Conservation (phyloP, 495 filamentous ascomycete genomes). For the Aspergillus biplanus region DNA sequence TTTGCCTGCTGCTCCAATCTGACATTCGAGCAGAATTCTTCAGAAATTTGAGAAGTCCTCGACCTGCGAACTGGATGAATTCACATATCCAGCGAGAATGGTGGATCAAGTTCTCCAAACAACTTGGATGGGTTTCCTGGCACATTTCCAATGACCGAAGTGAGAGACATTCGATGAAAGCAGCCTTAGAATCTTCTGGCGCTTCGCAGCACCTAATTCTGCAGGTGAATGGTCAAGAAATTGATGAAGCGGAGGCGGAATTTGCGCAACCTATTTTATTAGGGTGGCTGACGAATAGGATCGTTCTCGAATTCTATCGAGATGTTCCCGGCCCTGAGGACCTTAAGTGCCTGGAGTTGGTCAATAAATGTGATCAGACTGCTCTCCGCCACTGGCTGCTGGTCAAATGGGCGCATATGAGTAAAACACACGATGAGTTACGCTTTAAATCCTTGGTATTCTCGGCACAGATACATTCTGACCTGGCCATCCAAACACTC, state of each 20-base stretch:
- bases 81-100: constrained; percentile 6
- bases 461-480: constrained; percentile 19
- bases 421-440: background rate
- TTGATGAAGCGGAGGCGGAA: background rate
- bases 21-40: constrained; percentile 26
- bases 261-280: constrained; percentile 13
- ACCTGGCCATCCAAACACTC: constrained; percentile 23
- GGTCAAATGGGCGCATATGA: constrained; percentile 23
- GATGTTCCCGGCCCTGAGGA: background rate
- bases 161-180: constrained; percentile 15
- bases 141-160: constrained; percentile 21
- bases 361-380: background rate
- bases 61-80: constrained; percentile 21
- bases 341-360: constrained; percentile 18
- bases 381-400: constrained; percentile 23
- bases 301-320: background rate
- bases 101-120: constrained; percentile 27
- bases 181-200: constrained; percentile 11
- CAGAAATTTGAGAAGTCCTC: background rate
- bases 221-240: background rate
- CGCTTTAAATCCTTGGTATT: constrained; percentile 13
- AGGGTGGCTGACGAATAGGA: constrained; percentile 13
- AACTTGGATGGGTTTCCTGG: constrained; percentile 40
- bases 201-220: background rate
- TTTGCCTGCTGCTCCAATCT: constrained; percentile 8